A percentile compares a stretch with the other conserved stretches of the same genome.
Evolutionary conservation across 2,329 filamentous ascomycete species (phyloP).

Genomic region (Lachnellula cervina): DNA sequence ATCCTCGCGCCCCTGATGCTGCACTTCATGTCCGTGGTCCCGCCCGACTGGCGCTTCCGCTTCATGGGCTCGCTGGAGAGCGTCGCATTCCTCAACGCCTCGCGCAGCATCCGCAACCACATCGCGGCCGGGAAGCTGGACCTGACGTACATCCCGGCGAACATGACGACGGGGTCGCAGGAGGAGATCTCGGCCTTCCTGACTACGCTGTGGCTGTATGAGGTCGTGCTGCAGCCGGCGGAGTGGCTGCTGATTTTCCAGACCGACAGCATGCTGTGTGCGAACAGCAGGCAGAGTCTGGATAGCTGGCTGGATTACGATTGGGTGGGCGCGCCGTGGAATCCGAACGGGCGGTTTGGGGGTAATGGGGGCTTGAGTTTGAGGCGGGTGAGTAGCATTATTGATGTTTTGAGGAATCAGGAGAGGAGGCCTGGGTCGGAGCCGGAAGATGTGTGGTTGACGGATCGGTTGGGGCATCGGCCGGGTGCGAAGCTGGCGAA

Average conservation of each 20-base stretch:
- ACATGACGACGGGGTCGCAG: conserved; percentile 45
- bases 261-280: conserved; percentile 52
- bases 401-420: conserved; percentile 47
- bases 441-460: conserved; percentile 54
- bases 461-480: conserved; percentile 45
- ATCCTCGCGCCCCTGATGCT: conserved; percentile 49
- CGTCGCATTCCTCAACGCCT: conserved; percentile 41
- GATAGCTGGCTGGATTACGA: conserved; percentile 28
- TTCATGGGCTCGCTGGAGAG: conserved; percentile 49
- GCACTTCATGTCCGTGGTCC: conserved; percentile 52
- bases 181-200: conserved; percentile 51
- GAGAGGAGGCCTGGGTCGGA: conserved; percentile 39
- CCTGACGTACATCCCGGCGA: conserved; percentile 46
- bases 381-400: conserved; percentile 47
- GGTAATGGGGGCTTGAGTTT: conserved; percentile 38
- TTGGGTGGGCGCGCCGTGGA: conserved; percentile 36
- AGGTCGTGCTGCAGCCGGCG: conserved; percentile 42
- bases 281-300: conserved; percentile 42
- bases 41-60: conserved; percentile 52
- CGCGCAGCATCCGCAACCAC: conserved; percentile 39
- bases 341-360: conserved; percentile 28
- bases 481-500: conserved; percentile 48
- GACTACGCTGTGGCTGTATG: conserved; percentile 49
- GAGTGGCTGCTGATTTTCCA: conserved; percentile 54
- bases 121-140: conserved; percentile 40